Conservation (phyloP, 352 stramenopile species). For the Phytophthora sojae region DNA sequence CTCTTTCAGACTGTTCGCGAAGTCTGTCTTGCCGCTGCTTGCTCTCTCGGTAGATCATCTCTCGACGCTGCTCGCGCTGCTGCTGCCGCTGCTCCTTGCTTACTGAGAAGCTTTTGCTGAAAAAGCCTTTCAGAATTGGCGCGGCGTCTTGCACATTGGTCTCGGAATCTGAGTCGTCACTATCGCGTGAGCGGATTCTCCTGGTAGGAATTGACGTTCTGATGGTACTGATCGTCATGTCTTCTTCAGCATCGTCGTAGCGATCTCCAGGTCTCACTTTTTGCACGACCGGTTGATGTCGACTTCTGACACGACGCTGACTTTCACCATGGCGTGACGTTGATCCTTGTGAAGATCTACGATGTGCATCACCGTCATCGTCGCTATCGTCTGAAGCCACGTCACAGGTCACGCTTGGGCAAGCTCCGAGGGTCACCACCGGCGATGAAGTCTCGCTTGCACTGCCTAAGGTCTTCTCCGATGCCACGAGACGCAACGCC, state of each 20-base stretch:
- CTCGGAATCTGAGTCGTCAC: conserved; percentile 2
- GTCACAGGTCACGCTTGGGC: conserved; percentile 47
- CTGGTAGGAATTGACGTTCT: conserved; percentile 6
- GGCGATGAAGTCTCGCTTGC: conserved; percentile 10
- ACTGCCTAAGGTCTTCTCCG: conserved; percentile 11
- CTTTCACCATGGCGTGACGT: not conserved
- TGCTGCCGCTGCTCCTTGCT: conserved; percentile 52
- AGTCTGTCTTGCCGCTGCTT: conserved; percentile 57
- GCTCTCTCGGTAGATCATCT: conserved; percentile 50
- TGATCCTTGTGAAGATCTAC: conserved; percentile 11
- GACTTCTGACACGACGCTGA: conserved; percentile 4
- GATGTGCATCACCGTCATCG: conserved; percentile 2
- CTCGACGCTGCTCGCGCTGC: conserved; percentile 48
- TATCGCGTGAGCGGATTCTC: not conserved
- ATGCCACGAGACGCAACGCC: conserved; percentile 12
- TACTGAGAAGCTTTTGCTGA: conserved; percentile 48
- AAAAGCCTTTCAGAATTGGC: conserved; percentile 72
- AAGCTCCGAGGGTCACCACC: conserved; percentile 24
- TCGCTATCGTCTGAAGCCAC: conserved; percentile 36
- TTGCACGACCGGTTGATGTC: conserved; percentile 11
- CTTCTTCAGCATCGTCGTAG: conserved; percentile 13
- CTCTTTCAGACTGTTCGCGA: conserved; percentile 40
- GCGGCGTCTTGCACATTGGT: conserved; percentile 31
- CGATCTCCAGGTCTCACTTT: conserved; percentile 39
- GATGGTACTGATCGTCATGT: not conserved